phyloP scores from a whole-genome alignment of 495 filamentous ascomycete species.

The Penicillium salamii region DNA sequence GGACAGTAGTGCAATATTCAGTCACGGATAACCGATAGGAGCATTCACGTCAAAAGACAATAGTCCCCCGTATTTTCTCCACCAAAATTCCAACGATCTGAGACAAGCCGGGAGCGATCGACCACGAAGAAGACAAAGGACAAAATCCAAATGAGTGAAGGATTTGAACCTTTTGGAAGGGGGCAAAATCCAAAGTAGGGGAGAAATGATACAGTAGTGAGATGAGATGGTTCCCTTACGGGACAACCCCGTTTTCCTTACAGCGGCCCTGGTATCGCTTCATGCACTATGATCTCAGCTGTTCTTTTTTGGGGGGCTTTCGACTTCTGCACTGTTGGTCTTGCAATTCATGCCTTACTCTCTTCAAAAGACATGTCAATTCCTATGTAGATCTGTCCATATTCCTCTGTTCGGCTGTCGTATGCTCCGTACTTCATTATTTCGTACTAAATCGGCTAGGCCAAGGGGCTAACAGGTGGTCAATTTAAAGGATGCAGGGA shows the following conservation, averaged over 20 bases:
- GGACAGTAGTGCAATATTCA: not conserved
- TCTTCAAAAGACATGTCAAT: no score
- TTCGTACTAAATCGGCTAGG: no score
- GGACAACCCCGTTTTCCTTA: constrained; percentile 8
- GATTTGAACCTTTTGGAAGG: constrained; percentile 8
- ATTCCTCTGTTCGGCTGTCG: no score
- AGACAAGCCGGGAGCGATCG: constrained; percentile 11
- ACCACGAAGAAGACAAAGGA: constrained; percentile 3
- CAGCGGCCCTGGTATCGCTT: not conserved
- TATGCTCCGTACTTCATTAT: no score
- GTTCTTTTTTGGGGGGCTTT: no score
- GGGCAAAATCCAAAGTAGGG: no score
- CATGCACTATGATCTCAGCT: not conserved
- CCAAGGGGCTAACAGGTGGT: no score
- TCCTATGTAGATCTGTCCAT: no score
- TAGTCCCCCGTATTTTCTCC: constrained; percentile 11
- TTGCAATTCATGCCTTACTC: no score
- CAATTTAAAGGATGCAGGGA: no score
- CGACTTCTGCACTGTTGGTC: no score
- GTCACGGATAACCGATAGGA: not conserved
- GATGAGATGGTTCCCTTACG: constrained; percentile 14
- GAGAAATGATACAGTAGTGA: constrained; percentile 23
- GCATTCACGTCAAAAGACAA: constrained; percentile 9
- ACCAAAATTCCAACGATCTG: constrained; percentile 17
- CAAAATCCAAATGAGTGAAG: constrained; percentile 31